A percentile compares a stretch with the other conserved stretches of the same genome.
Evolutionary conservation across 371 early-diverging fungal species (phyloP).

Genomic region (Mortierella sp.): DNA sequence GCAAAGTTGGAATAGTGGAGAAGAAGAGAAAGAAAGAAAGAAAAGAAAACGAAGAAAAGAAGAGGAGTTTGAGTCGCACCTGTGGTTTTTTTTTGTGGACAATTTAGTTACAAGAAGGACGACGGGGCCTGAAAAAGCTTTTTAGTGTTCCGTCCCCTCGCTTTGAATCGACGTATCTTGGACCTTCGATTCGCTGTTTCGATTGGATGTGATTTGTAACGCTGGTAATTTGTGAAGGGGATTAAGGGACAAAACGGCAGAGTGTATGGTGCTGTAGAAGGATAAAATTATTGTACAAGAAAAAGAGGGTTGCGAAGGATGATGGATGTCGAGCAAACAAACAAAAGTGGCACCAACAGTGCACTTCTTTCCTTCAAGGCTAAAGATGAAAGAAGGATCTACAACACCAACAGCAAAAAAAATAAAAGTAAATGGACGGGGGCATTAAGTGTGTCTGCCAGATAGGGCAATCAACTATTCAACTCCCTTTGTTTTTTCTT

Average conservation of each 20-base stretch:
- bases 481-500: background rate
- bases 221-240: background rate
- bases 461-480: background rate
- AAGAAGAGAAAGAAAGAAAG: background rate
- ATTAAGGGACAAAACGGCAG: slow-evolving; percentile 1
- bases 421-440: background rate
- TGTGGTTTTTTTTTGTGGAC: background rate
- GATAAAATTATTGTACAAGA: background rate
- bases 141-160: background rate
- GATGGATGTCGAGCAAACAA: slow-evolving; percentile 1
- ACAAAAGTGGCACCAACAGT: slow-evolving; percentile 6
- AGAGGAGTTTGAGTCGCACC: background rate
- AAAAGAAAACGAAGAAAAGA: background rate
- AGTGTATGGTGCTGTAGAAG: background rate
- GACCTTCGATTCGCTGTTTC: background rate
- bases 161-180: background rate
- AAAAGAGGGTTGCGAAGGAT: background rate
- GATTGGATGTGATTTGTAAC: too few relatives aligned
- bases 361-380: background rate
- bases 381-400: background rate
- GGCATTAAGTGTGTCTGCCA: background rate
- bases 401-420: background rate
- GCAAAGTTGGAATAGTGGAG: slow-evolving; percentile 1
- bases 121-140: slow-evolving; percentile 5
- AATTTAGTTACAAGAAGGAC: background rate